Percentiles rank a stretch among this genome's conserved stretches.
Conservation (phyloP, 2,329 filamentous ascomycete species). For the Alternaria triticina region DNA sequence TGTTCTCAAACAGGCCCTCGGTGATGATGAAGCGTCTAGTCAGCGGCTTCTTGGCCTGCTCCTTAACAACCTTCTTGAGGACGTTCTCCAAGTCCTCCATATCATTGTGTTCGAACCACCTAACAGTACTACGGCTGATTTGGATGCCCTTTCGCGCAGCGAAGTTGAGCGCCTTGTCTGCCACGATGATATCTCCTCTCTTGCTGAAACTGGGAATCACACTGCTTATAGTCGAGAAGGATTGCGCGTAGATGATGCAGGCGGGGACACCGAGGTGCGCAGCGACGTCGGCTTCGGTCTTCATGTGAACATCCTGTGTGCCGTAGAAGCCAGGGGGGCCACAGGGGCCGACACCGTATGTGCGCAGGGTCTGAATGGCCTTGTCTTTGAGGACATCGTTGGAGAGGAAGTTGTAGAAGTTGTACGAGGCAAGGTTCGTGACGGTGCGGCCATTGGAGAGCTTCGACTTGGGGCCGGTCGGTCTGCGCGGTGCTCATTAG, state of each 20-base stretch:
- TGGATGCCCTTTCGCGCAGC: slow-evolving; percentile 93
- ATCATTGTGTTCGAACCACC: slow-evolving; percentile 96
- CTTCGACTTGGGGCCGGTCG: slow-evolving; percentile 88
- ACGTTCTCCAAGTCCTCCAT: slow-evolving; percentile 91
- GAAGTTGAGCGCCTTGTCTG: slow-evolving; percentile 91
- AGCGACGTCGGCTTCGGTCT: slow-evolving; percentile 92
- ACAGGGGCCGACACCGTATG: slow-evolving; percentile 95
- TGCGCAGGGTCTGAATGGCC: slow-evolving; percentile 89
- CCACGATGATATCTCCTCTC: slow-evolving; percentile 94
- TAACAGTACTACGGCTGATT: slow-evolving; percentile 86
- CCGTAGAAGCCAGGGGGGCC: slow-evolving; percentile 98
- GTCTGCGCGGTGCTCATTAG: slow-evolving; percentile 57
- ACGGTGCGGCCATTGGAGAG: slow-evolving; percentile 88
- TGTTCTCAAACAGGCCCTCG: slow-evolving; percentile 90
- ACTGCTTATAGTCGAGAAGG: slow-evolving; percentile 95
- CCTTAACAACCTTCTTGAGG: slow-evolving; percentile 82
- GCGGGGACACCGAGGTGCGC: slow-evolving; percentile 84
- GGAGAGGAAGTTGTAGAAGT: slow-evolving; percentile 95
- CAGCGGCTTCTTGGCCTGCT: slow-evolving; percentile 85
- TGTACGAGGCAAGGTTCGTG: slow-evolving; percentile 91
- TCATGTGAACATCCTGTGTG: slow-evolving; percentile 97
- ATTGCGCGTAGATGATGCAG: slow-evolving; percentile 94
- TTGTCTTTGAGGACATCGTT: slow-evolving; percentile 95
- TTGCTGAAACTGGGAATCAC: slow-evolving; percentile 98
- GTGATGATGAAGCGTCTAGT: slow-evolving; percentile 95